Conservation (phyloP, 192 early-diverging fungal species). For the Backusella psychrophila region DNA sequence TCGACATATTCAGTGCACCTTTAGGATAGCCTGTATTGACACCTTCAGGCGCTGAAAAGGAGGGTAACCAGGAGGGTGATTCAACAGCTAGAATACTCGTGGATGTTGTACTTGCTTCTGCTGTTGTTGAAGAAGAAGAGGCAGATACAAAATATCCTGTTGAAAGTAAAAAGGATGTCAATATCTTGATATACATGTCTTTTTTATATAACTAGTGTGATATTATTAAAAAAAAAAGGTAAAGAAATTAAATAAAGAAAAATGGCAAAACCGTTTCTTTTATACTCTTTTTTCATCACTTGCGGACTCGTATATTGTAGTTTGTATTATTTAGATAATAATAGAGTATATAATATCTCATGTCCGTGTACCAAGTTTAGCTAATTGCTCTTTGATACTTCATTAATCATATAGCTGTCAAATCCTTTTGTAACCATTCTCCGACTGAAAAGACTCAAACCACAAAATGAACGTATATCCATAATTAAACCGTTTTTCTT, state of each 20-base stretch:
- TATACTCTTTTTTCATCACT: background rate
- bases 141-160: background rate
- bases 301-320: background rate
- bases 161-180: background rate
- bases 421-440: background rate
- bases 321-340: background rate
- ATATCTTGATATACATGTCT: background rate
- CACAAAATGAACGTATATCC: background rate
- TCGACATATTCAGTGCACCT: slow-evolving; percentile 1
- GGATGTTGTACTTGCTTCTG: background rate
- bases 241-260: background rate
- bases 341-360: background rate
- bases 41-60: slow-evolving; percentile 1
- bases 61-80: slow-evolving; percentile 25
- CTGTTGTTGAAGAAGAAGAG: background rate
- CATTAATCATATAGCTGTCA: background rate
- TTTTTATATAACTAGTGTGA: background rate
- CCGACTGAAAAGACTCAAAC: background rate
- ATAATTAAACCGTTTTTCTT: background rate
- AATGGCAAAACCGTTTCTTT: background rate
- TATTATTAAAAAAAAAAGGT: background rate
- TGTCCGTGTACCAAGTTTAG: background rate
- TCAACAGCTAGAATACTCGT: slow-evolving; percentile 12
- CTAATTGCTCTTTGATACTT: background rate
- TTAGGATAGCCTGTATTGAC: slow-evolving; percentile 7